Evolutionary conservation across 2,329 filamentous ascomycete species (phyloP).

Genomic region (Fusarium sp.): DNA sequence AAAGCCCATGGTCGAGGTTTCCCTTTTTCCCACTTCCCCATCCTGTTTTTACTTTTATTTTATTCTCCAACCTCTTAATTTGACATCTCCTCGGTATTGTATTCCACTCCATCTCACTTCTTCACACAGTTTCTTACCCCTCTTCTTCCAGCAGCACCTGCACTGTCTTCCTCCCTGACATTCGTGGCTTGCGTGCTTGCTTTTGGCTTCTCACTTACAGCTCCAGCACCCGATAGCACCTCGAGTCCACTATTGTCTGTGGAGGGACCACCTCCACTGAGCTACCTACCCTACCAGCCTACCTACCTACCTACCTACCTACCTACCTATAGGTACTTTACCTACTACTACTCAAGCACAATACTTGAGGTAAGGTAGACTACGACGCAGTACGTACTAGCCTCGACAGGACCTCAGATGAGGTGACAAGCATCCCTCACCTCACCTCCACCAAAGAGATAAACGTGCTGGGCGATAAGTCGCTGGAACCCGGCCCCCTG

Average conservation of each 20-base stretch:
- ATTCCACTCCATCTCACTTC: not conserved
- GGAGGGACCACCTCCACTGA: slow-evolving; percentile 5
- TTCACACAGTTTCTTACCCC: not conserved
- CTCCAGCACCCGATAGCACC: slow-evolving; percentile 7
- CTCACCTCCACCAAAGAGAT: slow-evolving; percentile 24
- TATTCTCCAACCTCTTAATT: not conserved
- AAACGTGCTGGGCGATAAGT: slow-evolving; percentile 28
- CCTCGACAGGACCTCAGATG: not conserved
- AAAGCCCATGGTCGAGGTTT: slow-evolving; percentile 6
- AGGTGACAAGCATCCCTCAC: slow-evolving; percentile 18
- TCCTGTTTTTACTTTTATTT: not conserved
- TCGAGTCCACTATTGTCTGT: slow-evolving; percentile 7
- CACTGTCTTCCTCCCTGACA: slow-evolving; percentile 8
- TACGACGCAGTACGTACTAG: slow-evolving; percentile 14
- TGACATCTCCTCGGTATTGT: not conserved
- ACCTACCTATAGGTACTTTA: not conserved
- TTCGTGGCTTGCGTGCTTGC: slow-evolving; percentile 10
- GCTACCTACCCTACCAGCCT: not conserved
- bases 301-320: too few relatives aligned
- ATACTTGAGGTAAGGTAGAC: not conserved
- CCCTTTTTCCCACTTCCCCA: slow-evolving; percentile 2
- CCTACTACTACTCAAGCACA: not conserved
- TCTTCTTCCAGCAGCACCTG: not conserved
- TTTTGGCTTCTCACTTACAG: slow-evolving; percentile 1
- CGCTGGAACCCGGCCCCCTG: slow-evolving; percentile 15